phyloP scores from a whole-genome alignment of 2,329 filamentous ascomycete species.

The Corynespora cassiicola region DNA sequence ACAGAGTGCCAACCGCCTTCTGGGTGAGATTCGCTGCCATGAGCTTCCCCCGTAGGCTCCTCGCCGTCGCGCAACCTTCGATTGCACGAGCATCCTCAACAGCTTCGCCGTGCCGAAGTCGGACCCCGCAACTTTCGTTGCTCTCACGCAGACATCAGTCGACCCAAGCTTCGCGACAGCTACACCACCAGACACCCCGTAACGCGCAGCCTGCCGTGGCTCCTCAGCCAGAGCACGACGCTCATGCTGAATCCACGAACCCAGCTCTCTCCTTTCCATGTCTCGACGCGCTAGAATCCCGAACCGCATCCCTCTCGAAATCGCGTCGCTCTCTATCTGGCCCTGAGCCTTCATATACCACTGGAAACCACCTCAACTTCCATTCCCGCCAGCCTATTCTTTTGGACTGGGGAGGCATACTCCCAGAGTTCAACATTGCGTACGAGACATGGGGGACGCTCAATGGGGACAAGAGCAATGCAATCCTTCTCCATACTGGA shows the following conservation, averaged over 20 bases:
- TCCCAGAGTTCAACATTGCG: constrained; percentile 86
- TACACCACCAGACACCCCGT: constrained; percentile 37
- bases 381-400: constrained; percentile 76
- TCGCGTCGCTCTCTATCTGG: constrained; percentile 72
- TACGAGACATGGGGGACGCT: constrained; percentile 91
- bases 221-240: constrained; percentile 27
- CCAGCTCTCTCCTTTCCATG: constrained; percentile 50
- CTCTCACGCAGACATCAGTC: constrained; percentile 25
- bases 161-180: constrained; percentile 25
- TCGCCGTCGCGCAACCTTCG: constrained; percentile 27
- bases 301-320: constrained; percentile 74
- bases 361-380: constrained; percentile 81
- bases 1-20: neutral
- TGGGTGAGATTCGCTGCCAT: constrained; percentile 17
- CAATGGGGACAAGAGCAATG: constrained; percentile 83
- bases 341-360: constrained; percentile 93
- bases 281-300: constrained; percentile 49
- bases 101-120: constrained; percentile 7
- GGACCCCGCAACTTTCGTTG: constrained; percentile 12
- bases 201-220: constrained; percentile 29
- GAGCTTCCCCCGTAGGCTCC: constrained; percentile 37
- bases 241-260: constrained; percentile 39
- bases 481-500: constrained; percentile 90
- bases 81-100: constrained; percentile 16
- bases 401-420: constrained; percentile 93